Base-by-base conservation (phyloP, 805 yeast genomes). In the Kuraishia hungarica region DNA sequence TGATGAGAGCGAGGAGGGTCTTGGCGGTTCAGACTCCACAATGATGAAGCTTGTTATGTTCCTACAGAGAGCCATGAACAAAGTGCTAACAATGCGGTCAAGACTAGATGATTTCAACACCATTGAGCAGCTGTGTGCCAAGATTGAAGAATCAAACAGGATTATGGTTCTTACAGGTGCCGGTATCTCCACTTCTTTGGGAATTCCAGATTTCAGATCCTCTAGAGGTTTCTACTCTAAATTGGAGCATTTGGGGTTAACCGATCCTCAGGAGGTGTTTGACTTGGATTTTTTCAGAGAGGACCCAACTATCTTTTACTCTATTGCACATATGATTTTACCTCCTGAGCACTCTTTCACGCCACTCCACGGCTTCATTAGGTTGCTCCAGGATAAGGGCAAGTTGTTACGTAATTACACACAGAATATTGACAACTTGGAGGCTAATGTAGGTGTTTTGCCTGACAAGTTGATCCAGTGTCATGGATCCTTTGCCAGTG, bases 181-280 rank as follows among this genome's bases (percentile, higher is more conserved):
- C 0, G 97, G 97, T 23, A 89, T 91, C 54, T 87, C 96, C 39
- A 90, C 97, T 2, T 82, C 90, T 1, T 71, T 90, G 54, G 97
- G 97, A 7, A 91, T 90, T 54, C 97, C 97, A 0, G 97, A 90
- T 70, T 90, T 91, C 71, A 78, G 97, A 65, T 89, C 97, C 0
- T 83, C 89, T n/a, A 77, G 84, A 59, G 97, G 97, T 52, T 79
- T 91, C 54, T 91, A 91, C 68, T 77, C 89, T 1, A 80, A 79
- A 62, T 77, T 92, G 61, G 76, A 78, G 53, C 78, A 80, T 62
- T 68, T 89, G 55, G 92, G 94, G 0, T 70, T 91, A 39, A 80
- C 78, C 52, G 97, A 91, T 62, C 97, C 97, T 0, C 97, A 91
- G 65, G 93, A 89, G 62, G 97, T 90, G 49, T 91, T 91, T 67